Base-by-base conservation (phyloP, 257 asterid genomes). In the Jacaranda mimosifolia region DNA sequence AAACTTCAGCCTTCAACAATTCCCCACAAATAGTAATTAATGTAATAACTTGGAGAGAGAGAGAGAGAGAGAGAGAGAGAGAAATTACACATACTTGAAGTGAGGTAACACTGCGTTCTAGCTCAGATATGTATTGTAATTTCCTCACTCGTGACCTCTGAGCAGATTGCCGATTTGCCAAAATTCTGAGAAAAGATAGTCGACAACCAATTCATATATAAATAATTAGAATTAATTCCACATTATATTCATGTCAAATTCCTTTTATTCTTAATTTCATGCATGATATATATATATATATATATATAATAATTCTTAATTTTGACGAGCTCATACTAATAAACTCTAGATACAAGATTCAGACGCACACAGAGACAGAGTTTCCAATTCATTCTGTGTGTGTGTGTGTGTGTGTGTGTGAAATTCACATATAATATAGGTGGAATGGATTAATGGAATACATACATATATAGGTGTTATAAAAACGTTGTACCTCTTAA, bases 91-190 rank as follows among this genome's bases (percentile, higher is more conserved):
- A 14, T 84, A 92, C 98, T 64, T 94, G 98, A 63, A 94, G 95
- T 42, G 98, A 85, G 32, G 91, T 82, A 19, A 94, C 98, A 71
- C 91, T 91, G 68, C 98, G 92, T 76, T 94, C 98, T 55, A 94
- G 87, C 89, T 94, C 98, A 3, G 98, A 92, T 60, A 94, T 87
- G 88, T 94, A 94, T 64, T 94, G 98, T 6, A 94, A 69, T 83
- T 94, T 94, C 80, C 98, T 89, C 88, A 94, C 97, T 77, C 98
- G 72, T 63, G 98, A 94, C 85, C 98, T 87, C 67, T 94, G 98
- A 4, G 98, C 98, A 32, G 98, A 94, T 85, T 92, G 98, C 85
- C 98, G 84, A 68, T 94, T 94, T 7, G 98, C 98, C 93, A 94
- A 84, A 58, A 94, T 92, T 84, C 98, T 94, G 83, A 21, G 11